Percentiles rank a stretch among this genome's conserved stretches.
These are phyloP conservation scores for Saturnispora zaruensis DNA, from an alignment of 805 yeast species.

Conservation along the genomic window DNA sequence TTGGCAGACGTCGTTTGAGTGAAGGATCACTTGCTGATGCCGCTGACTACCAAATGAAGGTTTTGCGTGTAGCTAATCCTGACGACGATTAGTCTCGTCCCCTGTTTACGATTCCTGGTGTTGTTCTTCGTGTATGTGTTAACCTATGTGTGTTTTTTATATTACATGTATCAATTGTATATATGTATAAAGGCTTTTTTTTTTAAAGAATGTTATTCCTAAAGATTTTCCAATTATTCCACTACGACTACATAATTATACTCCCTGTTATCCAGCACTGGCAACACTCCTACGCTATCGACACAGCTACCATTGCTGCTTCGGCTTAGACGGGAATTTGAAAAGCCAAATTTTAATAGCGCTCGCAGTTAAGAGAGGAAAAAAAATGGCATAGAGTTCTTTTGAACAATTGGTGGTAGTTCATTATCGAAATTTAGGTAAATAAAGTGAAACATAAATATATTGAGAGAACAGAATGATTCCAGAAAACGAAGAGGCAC, in stretches of 20 bases:
- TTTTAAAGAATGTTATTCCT: not conserved
- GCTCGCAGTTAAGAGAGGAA: not conserved
- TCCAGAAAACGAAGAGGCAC: slow-evolving; percentile 25
- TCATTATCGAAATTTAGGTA: not conserved
- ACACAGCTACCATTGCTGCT: not conserved
- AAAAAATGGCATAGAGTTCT: not conserved
- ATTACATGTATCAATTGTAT: slow-evolving; percentile 1
- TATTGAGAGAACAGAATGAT: slow-evolving; percentile 10
- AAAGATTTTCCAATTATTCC: not conserved
- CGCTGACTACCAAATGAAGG: slow-evolving; percentile 70
- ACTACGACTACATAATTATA: not conserved
- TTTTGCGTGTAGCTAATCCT: slow-evolving; percentile 83
- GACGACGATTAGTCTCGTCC: slow-evolving; percentile 32
- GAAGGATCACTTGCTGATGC: slow-evolving; percentile 86
- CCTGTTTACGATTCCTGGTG: not conserved
- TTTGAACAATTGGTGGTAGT: not conserved
- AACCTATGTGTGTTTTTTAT: not conserved
- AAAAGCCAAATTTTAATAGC: not conserved
- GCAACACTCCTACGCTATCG: not conserved
- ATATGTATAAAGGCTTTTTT: not conserved
- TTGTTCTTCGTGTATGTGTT: not conserved
- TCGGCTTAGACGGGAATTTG: not conserved
- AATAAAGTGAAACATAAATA: not conserved
- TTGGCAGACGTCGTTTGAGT: slow-evolving; percentile 75
- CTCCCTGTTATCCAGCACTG: too few species aligned